Percentiles rank a stretch among this genome's conserved stretches.
phyloP scores from a whole-genome alignment of 2,329 filamentous ascomycete species.

The Penicillium sp. region DNA sequence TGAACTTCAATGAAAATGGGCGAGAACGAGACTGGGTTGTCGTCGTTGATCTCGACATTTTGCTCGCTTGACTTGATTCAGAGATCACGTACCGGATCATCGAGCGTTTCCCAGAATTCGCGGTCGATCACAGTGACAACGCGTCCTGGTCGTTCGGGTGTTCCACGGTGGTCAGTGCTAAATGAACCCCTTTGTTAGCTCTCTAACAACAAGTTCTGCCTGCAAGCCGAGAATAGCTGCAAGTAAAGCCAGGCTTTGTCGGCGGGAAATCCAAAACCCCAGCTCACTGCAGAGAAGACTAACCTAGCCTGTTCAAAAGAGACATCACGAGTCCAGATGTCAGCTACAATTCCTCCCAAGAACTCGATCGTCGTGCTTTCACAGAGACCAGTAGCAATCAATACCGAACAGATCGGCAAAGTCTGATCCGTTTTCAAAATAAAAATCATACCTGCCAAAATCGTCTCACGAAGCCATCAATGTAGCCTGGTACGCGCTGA shows the following conservation, averaged over 20 bases:
- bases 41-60: no score
- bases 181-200: no score
- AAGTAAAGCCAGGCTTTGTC: no score
- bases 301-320: slow-evolving; percentile 27
- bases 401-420: no score
- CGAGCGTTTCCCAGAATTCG: slow-evolving; percentile 71
- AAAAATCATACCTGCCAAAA: slow-evolving; percentile 80
- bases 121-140: slow-evolving; percentile 89
- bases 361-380: no score
- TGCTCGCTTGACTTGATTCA: neutral
- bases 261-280: no score
- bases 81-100: slow-evolving; percentile 50
- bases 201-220: no score
- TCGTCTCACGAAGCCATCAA: slow-evolving; percentile 85
- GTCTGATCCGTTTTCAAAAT: slow-evolving; percentile 21
- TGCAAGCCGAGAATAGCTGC: no score
- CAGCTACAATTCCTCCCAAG: slow-evolving; percentile 4
- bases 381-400: no score
- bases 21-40: no score
- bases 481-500: slow-evolving; percentile 77
- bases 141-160: slow-evolving; percentile 76
- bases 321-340: slow-evolving; percentile 5
- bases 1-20: no score
- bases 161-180: slow-evolving; percentile 92
- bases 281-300: neutral